Conservation (phyloP, 257 asterid species). For the Capsicum baccatum region DNA sequence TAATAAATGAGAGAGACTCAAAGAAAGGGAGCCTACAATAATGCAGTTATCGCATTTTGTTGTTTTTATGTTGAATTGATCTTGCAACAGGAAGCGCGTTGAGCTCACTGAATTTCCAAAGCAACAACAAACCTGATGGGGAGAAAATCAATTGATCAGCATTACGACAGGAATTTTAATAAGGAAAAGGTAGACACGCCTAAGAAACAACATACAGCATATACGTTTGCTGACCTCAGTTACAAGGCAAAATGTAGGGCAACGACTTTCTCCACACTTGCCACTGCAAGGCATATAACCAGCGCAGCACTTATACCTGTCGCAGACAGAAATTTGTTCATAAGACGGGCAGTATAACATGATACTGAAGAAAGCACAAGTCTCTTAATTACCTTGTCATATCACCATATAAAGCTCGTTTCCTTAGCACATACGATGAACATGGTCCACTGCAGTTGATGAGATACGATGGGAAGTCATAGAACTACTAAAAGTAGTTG, state of each 20-base stretch:
- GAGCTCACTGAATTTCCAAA: slow-evolving; percentile 53
- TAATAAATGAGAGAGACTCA: slow-evolving; percentile 9
- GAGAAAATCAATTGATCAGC: not conserved
- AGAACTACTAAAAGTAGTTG: not conserved
- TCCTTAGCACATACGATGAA: slow-evolving; percentile 47
- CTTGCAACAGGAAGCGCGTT: slow-evolving; percentile 53
- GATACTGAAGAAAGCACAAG: not conserved
- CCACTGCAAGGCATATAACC: slow-evolving; percentile 61
- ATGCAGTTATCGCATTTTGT: slow-evolving; percentile 54
- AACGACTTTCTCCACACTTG: slow-evolving; percentile 44
- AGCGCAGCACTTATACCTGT: slow-evolving; percentile 50
- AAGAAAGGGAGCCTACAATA: slow-evolving; percentile 36
- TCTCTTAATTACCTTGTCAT: slow-evolving; percentile 42
- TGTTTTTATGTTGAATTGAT: slow-evolving; percentile 52
- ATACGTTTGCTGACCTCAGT: slow-evolving; percentile 40
- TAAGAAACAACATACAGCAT: no score
- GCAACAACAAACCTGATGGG: slow-evolving; percentile 46
- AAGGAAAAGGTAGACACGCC: no score
- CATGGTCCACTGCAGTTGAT: slow-evolving; percentile 47
- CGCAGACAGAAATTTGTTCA: not conserved
- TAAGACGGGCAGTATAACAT: not conserved
- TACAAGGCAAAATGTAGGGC: slow-evolving; percentile 52
- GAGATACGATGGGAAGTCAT: not conserved
- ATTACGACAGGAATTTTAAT: not conserved
- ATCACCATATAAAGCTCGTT: slow-evolving; percentile 50